A percentile compares a stretch with the other conserved stretches of the same genome.
Evolutionary conservation across 805 yeast species (phyloP).

Genomic region (Jamesozyma piceae): DNA sequence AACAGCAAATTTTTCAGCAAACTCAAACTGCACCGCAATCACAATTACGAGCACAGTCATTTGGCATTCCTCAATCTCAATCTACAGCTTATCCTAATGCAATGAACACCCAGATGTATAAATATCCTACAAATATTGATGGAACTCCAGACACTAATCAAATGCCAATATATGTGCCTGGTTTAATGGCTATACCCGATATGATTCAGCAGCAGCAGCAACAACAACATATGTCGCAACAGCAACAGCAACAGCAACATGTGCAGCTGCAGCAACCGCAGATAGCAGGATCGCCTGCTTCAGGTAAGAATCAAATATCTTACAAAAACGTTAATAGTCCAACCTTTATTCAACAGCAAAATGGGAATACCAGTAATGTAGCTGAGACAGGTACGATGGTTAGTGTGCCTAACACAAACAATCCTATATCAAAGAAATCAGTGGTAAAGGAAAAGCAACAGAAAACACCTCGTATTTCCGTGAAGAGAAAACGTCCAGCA

Average conservation of each 20-base stretch:
- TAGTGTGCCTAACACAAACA: background rate
- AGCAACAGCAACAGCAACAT: background rate
- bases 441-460: background rate
- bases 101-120: background rate
- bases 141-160: background rate
- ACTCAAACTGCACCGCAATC: background rate
- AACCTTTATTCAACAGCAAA: background rate
- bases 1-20: background rate
- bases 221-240: background rate
- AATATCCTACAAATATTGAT: background rate
- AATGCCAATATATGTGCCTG: background rate
- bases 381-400: background rate
- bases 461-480: background rate
- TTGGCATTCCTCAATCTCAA: background rate
- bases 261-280: background rate
- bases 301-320: background rate
- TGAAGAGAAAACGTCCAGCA: slow-evolving; percentile 2
- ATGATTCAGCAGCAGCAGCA: background rate
- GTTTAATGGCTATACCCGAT: background rate
- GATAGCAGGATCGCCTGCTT: background rate
- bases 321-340: background rate
- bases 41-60: background rate
- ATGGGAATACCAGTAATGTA: background rate
- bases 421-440: background rate
- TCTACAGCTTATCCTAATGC: background rate